Conservation (phyloP, 495 filamentous ascomycete genomes). For the Neurospora hispaniola region DNA sequence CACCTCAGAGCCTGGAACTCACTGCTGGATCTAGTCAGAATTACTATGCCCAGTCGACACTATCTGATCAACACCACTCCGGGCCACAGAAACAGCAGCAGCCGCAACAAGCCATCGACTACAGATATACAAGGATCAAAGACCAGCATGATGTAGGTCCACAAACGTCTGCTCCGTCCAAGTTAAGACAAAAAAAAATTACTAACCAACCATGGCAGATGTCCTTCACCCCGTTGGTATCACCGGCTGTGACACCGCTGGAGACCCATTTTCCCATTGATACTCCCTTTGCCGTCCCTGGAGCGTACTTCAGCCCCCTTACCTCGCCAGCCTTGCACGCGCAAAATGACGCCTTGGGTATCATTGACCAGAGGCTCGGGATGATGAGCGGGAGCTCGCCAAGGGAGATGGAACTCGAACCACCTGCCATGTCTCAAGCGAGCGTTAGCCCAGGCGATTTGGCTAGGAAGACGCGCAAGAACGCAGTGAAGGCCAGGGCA, state of each 20-base stretch:
- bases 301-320: conserved; percentile 89
- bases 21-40: conserved; percentile 55
- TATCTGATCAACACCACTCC: conserved; percentile 48
- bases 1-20: conserved; percentile 86
- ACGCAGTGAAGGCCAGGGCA: conserved; percentile 32
- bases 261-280: conserved; percentile 71
- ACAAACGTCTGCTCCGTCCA: conserved; percentile 3
- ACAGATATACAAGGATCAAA: conserved; percentile 56
- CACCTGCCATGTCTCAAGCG: conserved; percentile 16
- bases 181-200: not conserved
- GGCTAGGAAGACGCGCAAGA: conserved; percentile 38
- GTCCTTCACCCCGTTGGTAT: conserved; percentile 87
- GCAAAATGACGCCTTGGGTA: conserved; percentile 46
- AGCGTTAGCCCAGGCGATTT: conserved; percentile 27
- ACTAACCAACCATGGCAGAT: conserved; percentile 45
- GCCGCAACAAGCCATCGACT: conserved; percentile 53
- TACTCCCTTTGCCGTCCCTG: conserved; percentile 68
- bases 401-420: conserved; percentile 34
- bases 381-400: conserved; percentile 32
- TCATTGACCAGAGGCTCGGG: conserved; percentile 32
- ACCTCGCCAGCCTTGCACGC: conserved; percentile 86
- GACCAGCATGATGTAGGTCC: conserved; percentile 69
- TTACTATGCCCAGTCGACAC: conserved; percentile 29
- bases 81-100: conserved; percentile 40
- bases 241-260: conserved; percentile 86